Percentiles rank a stretch among this genome's conserved stretches.
phyloP scores from a whole-genome alignment of 2,329 filamentous ascomycete genomes.

The Talaromyces sp. region DNA sequence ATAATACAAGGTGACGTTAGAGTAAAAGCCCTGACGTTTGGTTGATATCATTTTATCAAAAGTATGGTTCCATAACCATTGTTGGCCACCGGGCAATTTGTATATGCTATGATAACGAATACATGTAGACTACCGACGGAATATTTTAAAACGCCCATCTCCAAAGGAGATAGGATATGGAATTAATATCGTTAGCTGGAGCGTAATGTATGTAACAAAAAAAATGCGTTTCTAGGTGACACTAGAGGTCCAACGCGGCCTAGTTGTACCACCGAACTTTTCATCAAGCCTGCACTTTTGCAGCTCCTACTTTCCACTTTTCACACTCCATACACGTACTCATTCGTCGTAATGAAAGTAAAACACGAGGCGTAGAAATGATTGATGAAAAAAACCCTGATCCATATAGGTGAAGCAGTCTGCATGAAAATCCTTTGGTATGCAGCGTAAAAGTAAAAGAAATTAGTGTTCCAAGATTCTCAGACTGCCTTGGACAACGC shows the following conservation, averaged over 20 bases:
- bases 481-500: conserved; percentile 96
- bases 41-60: background rate
- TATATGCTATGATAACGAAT: background rate
- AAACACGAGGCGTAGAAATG: background rate
- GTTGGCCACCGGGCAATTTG: background rate
- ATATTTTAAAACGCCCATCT: background rate
- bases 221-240: background rate
- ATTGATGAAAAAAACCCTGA: background rate
- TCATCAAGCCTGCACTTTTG: background rate
- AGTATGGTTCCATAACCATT: background rate
- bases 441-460: conserved; percentile 2
- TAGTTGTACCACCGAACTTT: background rate
- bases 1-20: background rate
- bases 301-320: background rate
- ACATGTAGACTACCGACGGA: background rate
- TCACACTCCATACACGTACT: background rate
- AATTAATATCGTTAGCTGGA: background rate
- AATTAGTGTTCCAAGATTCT: conserved; percentile 61
- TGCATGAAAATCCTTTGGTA: background rate
- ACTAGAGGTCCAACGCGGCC: background rate
- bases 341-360: background rate
- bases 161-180: background rate
- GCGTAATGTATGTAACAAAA: background rate
- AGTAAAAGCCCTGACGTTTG: background rate
- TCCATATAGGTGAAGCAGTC: background rate